phyloP scores from a whole-genome alignment of 306 rosid species.

The Glycyrrhiza uralensis region DNA sequence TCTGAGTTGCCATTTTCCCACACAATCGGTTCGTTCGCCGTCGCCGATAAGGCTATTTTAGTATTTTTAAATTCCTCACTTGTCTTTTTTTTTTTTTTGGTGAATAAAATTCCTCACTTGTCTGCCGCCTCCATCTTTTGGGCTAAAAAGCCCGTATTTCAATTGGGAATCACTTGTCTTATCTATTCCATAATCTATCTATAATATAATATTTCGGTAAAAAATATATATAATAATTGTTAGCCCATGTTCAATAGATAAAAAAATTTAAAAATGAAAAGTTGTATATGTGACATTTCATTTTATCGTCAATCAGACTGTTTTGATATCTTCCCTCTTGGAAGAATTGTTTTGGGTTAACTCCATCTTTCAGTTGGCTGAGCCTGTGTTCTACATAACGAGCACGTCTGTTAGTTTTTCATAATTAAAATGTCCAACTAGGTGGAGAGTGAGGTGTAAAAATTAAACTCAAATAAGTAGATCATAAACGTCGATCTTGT shows the following conservation, averaged over 20 bases:
- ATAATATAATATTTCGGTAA: too few relatives aligned
- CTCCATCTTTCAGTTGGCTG: neutral
- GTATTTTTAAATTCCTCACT: constrained; percentile 17
- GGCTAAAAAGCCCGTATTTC: neutral
- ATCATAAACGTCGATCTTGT: too few relatives aligned
- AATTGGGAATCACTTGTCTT: neutral
- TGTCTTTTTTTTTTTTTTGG: too few relatives aligned
- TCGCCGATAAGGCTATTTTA: neutral
- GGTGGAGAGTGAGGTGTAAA: too few relatives aligned
- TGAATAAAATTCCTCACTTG: too few relatives aligned
- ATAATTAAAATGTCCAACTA: neutral
- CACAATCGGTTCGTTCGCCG: neutral
- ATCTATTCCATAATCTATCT: too few relatives aligned
- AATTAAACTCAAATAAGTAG: too few relatives aligned
- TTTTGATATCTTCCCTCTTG: neutral
- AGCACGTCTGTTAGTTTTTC: neutral
- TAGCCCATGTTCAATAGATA: too few relatives aligned
- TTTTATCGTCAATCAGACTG: neutral
- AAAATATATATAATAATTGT: too few relatives aligned
- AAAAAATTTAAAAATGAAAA: too few relatives aligned
- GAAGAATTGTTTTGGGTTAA: neutral
- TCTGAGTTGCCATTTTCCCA: constrained; percentile 33
- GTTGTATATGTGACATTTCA: too few relatives aligned
- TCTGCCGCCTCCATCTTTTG: constrained; percentile 14
- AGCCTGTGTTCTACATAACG: neutral